These are phyloP conservation scores for Chaetomidium leptoderma DNA, from an alignment of 495 filamentous ascomycete genomes.

Conservation along the genomic window DNA sequence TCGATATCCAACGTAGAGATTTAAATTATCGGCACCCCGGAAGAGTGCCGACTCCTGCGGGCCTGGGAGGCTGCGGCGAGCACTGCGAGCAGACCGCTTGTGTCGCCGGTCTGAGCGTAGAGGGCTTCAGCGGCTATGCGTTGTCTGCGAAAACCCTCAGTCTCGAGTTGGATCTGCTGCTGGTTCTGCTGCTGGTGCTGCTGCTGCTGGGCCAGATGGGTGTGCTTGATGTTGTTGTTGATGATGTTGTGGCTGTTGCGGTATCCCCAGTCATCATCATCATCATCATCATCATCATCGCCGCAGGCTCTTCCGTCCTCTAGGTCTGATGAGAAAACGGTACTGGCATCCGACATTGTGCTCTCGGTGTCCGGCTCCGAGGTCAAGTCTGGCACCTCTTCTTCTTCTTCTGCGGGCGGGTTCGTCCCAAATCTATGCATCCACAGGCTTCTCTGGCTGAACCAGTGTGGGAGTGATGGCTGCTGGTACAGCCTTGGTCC, in stretches of 20 bases:
- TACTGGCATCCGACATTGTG: not conserved
- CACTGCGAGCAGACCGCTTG: conserved; percentile 7
- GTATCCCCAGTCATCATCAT: too few species aligned
- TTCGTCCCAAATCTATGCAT: too few species aligned
- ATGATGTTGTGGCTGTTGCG: too few species aligned
- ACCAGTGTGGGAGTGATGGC: not conserved
- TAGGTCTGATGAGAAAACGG: not conserved
- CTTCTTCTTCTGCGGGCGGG: not conserved
- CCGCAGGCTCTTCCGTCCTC: too few species aligned
- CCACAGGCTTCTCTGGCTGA: not conserved
- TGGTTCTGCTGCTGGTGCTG: not conserved
- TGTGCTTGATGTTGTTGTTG: not conserved
- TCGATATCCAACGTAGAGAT: not conserved
- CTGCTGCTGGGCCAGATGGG: not conserved
- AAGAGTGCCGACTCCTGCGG: not conserved
- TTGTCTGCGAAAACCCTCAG: not conserved
- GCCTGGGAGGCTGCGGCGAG: not conserved
- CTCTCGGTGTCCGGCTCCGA: not conserved
- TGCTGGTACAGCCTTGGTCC: not conserved
- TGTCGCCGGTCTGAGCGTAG: conserved; percentile 8
- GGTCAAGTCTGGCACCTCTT: not conserved
- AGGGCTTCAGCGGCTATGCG: not conserved
- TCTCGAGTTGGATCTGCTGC: not conserved
- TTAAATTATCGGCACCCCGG: conserved; percentile 3
- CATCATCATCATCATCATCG: too few species aligned